Percentiles rank a stretch among this genome's conserved stretches.
These are phyloP conservation scores for Trichoderma cornu-damae DNA, from an alignment of 2,329 filamentous ascomycete genomes.

Conservation along the genomic window DNA sequence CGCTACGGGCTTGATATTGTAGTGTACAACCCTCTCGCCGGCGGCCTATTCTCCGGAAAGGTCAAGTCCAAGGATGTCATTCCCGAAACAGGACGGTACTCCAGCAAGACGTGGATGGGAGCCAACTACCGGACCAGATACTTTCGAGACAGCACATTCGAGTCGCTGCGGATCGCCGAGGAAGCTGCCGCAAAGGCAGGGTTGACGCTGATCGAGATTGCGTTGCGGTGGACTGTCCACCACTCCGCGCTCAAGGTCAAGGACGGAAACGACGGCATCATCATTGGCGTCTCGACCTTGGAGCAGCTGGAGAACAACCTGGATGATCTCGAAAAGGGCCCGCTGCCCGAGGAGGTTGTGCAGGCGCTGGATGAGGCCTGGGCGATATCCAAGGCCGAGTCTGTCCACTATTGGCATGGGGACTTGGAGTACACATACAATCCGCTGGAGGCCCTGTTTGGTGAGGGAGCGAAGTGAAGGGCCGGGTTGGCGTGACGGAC, in stretches of 20 bases:
- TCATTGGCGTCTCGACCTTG: conserved; percentile 55
- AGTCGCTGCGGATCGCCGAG: conserved; percentile 65
- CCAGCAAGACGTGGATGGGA: conserved; percentile 50
- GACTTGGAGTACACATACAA: conserved; percentile 64
- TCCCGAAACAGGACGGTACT: conserved; percentile 66
- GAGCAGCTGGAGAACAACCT: conserved; percentile 56
- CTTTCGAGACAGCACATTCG: conserved; percentile 60
- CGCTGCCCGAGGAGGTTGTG: conserved; percentile 71
- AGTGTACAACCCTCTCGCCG: conserved; percentile 19
- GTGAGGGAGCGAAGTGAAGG: conserved; percentile 37
- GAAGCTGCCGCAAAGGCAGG: conserved; percentile 61
- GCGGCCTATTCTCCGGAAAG: conserved; percentile 65
- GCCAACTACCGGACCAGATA: conserved; percentile 61
- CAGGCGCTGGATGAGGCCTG: conserved; percentile 72
- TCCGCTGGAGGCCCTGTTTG: conserved; percentile 56
- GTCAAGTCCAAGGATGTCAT: conserved; percentile 60
- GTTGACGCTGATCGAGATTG: conserved; percentile 65
- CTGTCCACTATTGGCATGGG: conserved; percentile 50
- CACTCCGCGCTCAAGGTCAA: conserved; percentile 57
- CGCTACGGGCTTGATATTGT: conserved; percentile 20
- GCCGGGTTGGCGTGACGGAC: not conserved
- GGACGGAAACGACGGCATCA: conserved; percentile 52
- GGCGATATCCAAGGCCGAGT: conserved; percentile 59
- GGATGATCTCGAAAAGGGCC: conserved; percentile 58
- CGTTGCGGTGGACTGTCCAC: conserved; percentile 67